Evolutionary conservation across 495 filamentous ascomycete species (phyloP), one percentile per base, ranked within the genome.

Genomic region (Darksidea phi): DNA sequence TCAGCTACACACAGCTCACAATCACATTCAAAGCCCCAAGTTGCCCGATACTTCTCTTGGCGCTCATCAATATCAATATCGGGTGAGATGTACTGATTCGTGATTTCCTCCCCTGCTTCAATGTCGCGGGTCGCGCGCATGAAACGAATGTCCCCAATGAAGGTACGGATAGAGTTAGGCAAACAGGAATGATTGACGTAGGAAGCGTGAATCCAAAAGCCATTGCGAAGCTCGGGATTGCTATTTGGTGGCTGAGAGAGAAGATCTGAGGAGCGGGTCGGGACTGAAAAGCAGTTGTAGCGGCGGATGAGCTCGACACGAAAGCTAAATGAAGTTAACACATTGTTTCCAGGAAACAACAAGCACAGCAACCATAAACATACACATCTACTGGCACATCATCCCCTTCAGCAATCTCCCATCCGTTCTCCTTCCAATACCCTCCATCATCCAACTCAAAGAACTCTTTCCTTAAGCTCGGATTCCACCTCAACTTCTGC

Each of bases 71-170:
- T 59, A 25, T 64, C 61, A 23, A 59, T 38, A 11, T 64, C 61
- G 0, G 63, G 63, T 13, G 17, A 13, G 1, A 61, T 38, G 34
- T 66, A 66, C 37, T 60, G 58, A 21, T 57, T 45, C 10, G 74
- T 78, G 21, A 87, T 46, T 63, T 86, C 84, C 13, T 80, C 79
- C 53, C 78, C 73, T 0, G 73, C 50, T 3, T 69, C 67, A 8
- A 87, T 70, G 62, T 79, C 68, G 20, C 63, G 57, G 8, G 71
- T 67, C 0, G 84, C 82, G n/a, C 82, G 80, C 21, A 83, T 59
- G 48, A 85, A 72, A 72, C 80, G 78, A 74, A 87, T 77, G 64
- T 86, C 84, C 43, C 83, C 81, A 57, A 85, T 80, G 68, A 83
- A 85, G 20, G 77, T 66, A 21, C 79, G 75, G 2, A 48, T 38